Percentiles rank a stretch among this genome's conserved stretches.
Evolutionary conservation across 2,329 filamentous ascomycete genomes (phyloP).

Genomic region (Colletotrichum paranaense): DNA sequence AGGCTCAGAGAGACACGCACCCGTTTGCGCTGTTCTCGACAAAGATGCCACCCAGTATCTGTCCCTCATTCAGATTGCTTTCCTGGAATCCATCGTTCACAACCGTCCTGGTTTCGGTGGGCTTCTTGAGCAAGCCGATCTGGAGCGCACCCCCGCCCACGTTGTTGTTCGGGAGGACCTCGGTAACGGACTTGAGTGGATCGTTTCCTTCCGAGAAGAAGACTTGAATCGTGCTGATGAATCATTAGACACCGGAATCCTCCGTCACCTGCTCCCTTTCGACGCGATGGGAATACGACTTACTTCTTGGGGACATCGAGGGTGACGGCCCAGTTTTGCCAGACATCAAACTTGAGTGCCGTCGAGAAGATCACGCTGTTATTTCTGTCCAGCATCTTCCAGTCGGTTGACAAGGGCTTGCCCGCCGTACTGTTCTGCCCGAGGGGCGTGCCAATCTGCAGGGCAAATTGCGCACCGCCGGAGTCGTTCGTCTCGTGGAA

Average conservation of each 20-base stretch:
- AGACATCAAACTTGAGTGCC: constrained; percentile 59
- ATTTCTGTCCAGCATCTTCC: constrained; percentile 59
- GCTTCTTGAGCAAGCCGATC: constrained; percentile 72
- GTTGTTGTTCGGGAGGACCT: constrained; percentile 60
- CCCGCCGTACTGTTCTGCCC: constrained; percentile 43
- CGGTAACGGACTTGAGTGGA: constrained; percentile 58
- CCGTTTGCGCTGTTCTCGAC: constrained; percentile 56
- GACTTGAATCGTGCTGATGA: constrained; percentile 62
- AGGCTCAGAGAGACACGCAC: constrained; percentile 15
- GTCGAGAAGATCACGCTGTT: constrained; percentile 62
- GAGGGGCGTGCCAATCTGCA: constrained; percentile 66
- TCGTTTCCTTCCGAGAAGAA: constrained; percentile 63
- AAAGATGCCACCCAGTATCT: constrained; percentile 64
- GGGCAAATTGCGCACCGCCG: constrained; percentile 61
- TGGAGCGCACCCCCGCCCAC: constrained; percentile 70
- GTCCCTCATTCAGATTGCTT: constrained; percentile 60
- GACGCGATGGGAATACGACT: constrained; percentile 37
- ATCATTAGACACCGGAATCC: not conserved
- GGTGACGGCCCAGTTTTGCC: constrained; percentile 72
- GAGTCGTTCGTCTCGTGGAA: constrained; percentile 60
- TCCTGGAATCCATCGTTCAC: constrained; percentile 60
- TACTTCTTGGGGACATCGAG: constrained; percentile 68
- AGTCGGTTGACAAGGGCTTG: constrained; percentile 47
- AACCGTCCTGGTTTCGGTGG: constrained; percentile 56
- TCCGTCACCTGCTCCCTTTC: not conserved